Evolutionary conservation across 192 early-diverging fungal genomes (phyloP).

Genomic region (Coemansia sp.): DNA sequence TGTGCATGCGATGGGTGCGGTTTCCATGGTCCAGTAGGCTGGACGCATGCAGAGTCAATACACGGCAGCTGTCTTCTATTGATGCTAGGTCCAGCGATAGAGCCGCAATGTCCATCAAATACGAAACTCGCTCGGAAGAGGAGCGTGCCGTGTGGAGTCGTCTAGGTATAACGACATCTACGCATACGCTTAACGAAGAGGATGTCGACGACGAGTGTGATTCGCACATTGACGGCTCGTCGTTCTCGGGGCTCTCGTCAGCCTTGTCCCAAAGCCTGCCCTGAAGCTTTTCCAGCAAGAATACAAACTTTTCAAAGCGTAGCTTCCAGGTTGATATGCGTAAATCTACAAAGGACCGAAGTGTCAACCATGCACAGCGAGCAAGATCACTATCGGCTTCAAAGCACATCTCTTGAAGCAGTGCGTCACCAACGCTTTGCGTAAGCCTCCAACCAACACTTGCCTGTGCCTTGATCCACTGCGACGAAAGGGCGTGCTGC

Average conservation of each 20-base stretch:
- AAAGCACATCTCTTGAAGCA: slow-evolving; percentile 11
- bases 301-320: background rate
- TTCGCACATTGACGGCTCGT: background rate
- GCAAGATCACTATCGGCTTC: background rate
- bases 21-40: slow-evolving; percentile 19
- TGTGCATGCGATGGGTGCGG: slow-evolving; percentile 1
- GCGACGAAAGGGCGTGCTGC: slow-evolving; percentile 6
- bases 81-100: slow-evolving; percentile 6
- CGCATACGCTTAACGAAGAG: background rate
- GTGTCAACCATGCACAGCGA: slow-evolving; percentile 1
- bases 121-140: slow-evolving; percentile 15
- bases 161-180: background rate
- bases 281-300: slow-evolving; percentile 10
- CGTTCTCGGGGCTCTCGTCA: background rate
- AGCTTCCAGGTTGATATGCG: slow-evolving; percentile 16
- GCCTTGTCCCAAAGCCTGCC: background rate
- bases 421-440: slow-evolving; percentile 13
- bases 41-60: slow-evolving; percentile 1
- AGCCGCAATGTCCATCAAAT: slow-evolving; percentile 13
- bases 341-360: slow-evolving; percentile 13
- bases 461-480: slow-evolving; percentile 8
- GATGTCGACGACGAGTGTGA: background rate
- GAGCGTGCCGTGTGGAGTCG: background rate
- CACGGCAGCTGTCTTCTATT: slow-evolving; percentile 8
- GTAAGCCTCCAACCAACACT: slow-evolving; percentile 24